A percentile compares a stretch with the other conserved stretches of the same genome.
Evolutionary conservation across 768 basidiomycete species (phyloP).

Genomic region (Pisolithus marmoratus): DNA sequence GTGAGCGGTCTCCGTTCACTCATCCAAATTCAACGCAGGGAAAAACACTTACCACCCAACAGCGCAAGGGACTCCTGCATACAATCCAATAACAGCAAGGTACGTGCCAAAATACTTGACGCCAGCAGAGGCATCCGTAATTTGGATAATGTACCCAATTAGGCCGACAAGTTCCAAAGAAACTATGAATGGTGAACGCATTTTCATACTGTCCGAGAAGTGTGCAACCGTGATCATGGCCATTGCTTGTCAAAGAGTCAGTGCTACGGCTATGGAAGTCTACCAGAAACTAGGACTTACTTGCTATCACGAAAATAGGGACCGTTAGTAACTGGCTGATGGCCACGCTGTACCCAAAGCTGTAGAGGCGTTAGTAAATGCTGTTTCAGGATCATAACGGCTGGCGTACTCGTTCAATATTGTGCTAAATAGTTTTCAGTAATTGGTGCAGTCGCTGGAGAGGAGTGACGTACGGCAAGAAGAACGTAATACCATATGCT

Average conservation of each 20-base stretch:
- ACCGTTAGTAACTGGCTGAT: constrained; percentile 57
- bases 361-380: constrained; percentile 12
- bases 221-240: no score
- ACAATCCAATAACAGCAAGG: constrained; percentile 54
- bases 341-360: constrained; percentile 52
- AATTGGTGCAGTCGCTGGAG: background rate
- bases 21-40: background rate
- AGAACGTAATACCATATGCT: constrained; percentile 63
- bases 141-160: no score
- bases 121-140: no score
- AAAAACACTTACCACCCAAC: constrained; percentile 45
- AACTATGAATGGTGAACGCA: constrained; percentile 54
- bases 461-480: constrained; percentile 46
- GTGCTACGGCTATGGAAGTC: background rate
- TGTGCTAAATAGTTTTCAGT: constrained; percentile 31
- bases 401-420: no score
- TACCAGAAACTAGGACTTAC: background rate
- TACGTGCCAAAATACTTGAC: no score
- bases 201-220: constrained; percentile 50
- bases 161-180: constrained; percentile 43
- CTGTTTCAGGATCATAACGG: background rate
- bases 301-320: no score
- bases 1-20: background rate
- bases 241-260: constrained; percentile 35
- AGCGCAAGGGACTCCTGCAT: constrained; percentile 54